Evolutionary conservation across 2,329 filamentous ascomycete genomes (phyloP), one percentile per base, ranked within the genome.

Genomic region (Amylocarpus encephaloides): DNA sequence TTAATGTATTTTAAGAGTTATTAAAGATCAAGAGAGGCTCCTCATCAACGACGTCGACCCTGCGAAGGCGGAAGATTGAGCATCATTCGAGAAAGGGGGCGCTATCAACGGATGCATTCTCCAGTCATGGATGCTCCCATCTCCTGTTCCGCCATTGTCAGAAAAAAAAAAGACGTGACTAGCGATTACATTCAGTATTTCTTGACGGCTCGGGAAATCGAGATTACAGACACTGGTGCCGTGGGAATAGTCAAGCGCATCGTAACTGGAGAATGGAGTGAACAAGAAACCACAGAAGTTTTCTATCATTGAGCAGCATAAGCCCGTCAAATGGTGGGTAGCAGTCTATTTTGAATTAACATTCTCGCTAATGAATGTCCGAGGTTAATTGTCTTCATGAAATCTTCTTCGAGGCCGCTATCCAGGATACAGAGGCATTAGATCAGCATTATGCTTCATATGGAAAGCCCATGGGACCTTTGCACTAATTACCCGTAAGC

Each of bases 191-290:
- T 82, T 39, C 73, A 77, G 29, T 73, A 80, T 47, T 83, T 73
- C 53, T 68, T 84, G 1, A 70, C 66, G 5, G 50, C 71, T 16
- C 63, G 70, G 36, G 80, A 84, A 58, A 68, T 83, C 11, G 72
- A 77, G 38, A 83, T 84, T 50, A 85, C 81, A 0, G 77, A 82
- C 58, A 77, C 74, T 5, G 75, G 79, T 60, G 78, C 79, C 3
- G 71, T 76, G 5, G 75, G 71, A 0, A 80, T 84, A 49, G 73
- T 76, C 1, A 67, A 73, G 43, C 74, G 75, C 40, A 80, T 78
- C 1, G 72, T 71, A 0, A 67, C 69, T 1, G 79, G 79, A 1
- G 56, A 60, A 53, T 83, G 80, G 80, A 76, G 68, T 6, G 76
- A 79, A 1, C 71, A 77, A 10, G 75, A 77, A 48, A 74, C 79